Base-by-base conservation (phyloP, 176 grass and related monocot species). In the Eragrostis curvula region DNA sequence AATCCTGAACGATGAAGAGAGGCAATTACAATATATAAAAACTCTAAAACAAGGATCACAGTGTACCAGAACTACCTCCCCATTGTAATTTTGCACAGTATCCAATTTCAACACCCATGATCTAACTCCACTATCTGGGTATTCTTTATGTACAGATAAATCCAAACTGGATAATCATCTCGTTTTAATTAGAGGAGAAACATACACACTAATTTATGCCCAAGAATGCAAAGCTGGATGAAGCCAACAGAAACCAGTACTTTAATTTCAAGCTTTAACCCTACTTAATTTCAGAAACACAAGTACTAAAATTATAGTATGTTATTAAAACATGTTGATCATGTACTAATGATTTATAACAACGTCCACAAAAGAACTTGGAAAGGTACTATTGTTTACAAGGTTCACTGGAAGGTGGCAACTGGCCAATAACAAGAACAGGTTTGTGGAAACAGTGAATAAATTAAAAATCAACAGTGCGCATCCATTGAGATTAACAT, bases 311-410 rank as follows among this genome's bases (percentile, higher is more conserved):
- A 50, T 51, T 87, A 43, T 29, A 48, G 7, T 83, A 32, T 53
- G 65, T 70, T 36, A 36, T 74, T 62, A 77, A 53, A 81, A 43
- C 30, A 77, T 29, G 60, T 63, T 77, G 52, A 71, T 43, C 44
- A 1, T 13, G 25, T 52, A 81, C 20, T 21, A 40, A 16, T 50
- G 30, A 23, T 21, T 46, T 44, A 71, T 4, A 25, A 18, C 63
- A 55, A 42, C 32, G 43, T 39, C 3, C 63, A 59, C 41, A 75
- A 67, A 51, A 71, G 15, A 85, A 62, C 29, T 21, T 30, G 61
- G 51, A 70, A 63, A 23, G 11, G 1, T 84, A 32, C 32, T 36
- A 36, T 39, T 50, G 67, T 44, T 49, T 47, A 42, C 45, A 12
- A 21, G 48, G 18, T 69, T 78, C 65, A 71, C 24, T 23, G 2